These are phyloP conservation scores for Exophiala lecanii-corni DNA, from an alignment of 2,329 filamentous ascomycete genomes.

Conservation along the genomic window DNA sequence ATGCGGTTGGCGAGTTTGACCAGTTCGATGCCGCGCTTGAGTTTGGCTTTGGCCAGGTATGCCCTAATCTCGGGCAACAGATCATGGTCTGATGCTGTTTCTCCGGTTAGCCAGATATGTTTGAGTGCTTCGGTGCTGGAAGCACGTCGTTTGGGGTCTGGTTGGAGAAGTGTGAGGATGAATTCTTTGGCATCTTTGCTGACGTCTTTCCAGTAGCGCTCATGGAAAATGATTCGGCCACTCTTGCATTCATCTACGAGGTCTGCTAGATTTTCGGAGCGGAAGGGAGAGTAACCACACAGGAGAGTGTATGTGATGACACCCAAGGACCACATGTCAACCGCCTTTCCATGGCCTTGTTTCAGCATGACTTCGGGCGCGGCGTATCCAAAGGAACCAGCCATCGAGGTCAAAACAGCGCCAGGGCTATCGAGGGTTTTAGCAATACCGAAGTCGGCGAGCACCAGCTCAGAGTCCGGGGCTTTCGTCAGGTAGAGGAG, in stretches of 20 bases:
- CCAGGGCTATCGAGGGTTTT: slow-evolving; percentile 92
- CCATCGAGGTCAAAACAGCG: slow-evolving; percentile 95
- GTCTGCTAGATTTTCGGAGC: slow-evolving; percentile 87
- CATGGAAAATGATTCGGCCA: slow-evolving; percentile 85
- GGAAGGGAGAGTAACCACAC: slow-evolving; percentile 96
- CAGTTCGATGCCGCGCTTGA: slow-evolving; percentile 89
- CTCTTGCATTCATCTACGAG: slow-evolving; percentile 90
- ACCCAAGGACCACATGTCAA: slow-evolving; percentile 98
- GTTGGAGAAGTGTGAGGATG: slow-evolving; percentile 74
- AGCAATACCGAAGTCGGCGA: slow-evolving; percentile 97
- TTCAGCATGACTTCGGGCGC: slow-evolving; percentile 98
- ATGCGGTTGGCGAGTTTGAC: slow-evolving; percentile 96
- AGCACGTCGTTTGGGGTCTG: slow-evolving; percentile 69
- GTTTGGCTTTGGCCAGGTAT: slow-evolving; percentile 84
- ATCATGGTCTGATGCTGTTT: slow-evolving; percentile 92
- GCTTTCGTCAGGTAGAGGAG: slow-evolving; percentile 83
- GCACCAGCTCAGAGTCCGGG: slow-evolving; percentile 74
- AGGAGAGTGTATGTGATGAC: slow-evolving; percentile 98
- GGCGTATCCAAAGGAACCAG: slow-evolving; percentile 95
- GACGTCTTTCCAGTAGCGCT: slow-evolving; percentile 97
- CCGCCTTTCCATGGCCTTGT: slow-evolving; percentile 92
- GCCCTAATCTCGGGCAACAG: slow-evolving; percentile 94
- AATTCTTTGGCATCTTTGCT: slow-evolving; percentile 94
- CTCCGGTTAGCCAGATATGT: slow-evolving; percentile 85
- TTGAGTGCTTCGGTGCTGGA: slow-evolving; percentile 75